Base-by-base conservation (phyloP, 2,329 filamentous ascomycete genomes). In the Microdochium nivale region DNA sequence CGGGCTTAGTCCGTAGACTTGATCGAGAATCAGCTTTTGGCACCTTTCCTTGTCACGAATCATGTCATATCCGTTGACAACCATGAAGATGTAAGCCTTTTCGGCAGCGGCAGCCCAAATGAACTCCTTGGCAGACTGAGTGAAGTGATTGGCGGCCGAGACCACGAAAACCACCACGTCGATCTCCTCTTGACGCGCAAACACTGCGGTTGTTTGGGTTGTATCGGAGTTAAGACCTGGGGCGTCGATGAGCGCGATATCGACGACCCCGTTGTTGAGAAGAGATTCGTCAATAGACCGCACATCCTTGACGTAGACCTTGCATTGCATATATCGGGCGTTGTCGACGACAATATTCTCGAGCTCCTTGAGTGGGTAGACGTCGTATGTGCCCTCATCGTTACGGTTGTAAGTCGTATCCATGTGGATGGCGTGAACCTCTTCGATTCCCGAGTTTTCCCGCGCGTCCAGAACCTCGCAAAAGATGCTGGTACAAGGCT, bases 121-220 rank as follows among this genome's bases (percentile, higher is more conserved):
- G 63, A 99, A 99, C 62, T 99, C 94, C 69, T 88, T 95, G n/a
- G 94, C 91, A 1, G 94, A 96, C 51, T 95, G 83, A 0, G 94
- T 99, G 65, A 99, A 97, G 69, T 99, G 94, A 59, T 99, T 99
- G 25, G 92, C 90, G 2, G 94, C 94, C 11, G 91, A 96, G 4
- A 99, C 94, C 32, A 99, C 94, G 61, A 99, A 99, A 0, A 99
- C 91, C 1, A 99, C 94, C 0, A 99, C 94, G 61, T 99, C 94
- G 56, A 99, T 99, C 70, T 99, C 94, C 67, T 99, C 94, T 65
- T 99, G 94, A 52, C 94, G 80, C 24, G 94, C 94, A 67, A 99
- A 99, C 7, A 99, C 88, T 21, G 94, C 94, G 1, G 94, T 99
- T 0, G 94, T 99, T 72, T 97, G 95, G 47, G 96, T 84, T 1